Conservation (phyloP, 2,329 filamentous ascomycete genomes). For the Fusarium duplospermum region DNA sequence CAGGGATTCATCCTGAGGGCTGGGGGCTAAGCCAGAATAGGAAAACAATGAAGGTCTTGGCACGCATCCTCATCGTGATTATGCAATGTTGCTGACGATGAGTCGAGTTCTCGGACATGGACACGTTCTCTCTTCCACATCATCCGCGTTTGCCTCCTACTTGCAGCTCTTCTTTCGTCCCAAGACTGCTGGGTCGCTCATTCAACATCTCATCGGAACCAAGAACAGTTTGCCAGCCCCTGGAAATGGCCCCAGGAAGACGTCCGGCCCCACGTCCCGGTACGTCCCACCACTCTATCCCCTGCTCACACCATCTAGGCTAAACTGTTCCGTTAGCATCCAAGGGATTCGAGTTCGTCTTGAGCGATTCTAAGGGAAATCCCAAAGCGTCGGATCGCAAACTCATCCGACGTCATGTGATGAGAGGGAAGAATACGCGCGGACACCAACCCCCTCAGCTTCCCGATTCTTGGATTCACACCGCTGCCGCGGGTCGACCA, state of each 20-base stretch:
- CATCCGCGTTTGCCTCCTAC: not conserved
- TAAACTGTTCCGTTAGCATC: slow-evolving; percentile 5
- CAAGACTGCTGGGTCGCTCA: not conserved
- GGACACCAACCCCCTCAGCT: not conserved
- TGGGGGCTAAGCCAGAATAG: not conserved
- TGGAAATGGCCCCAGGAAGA: not conserved
- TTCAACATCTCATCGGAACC: not conserved
- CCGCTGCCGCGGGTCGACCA: not conserved
- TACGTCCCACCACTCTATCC: not conserved
- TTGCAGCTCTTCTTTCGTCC: not conserved
- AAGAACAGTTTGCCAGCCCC: not conserved
- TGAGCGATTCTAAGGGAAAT: slow-evolving; percentile 38
- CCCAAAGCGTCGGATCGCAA: slow-evolving; percentile 39
- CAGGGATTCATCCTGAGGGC: not conserved
- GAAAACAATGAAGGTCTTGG: slow-evolving; percentile 1
- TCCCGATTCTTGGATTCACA: not conserved
- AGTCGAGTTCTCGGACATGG: not conserved
- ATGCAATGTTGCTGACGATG: not conserved
- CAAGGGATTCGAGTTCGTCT: slow-evolving; percentile 44
- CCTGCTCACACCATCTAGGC: not conserved
- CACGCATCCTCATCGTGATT: not conserved
- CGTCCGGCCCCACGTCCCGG: not conserved
- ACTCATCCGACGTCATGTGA: slow-evolving; percentile 45
- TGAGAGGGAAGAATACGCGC: slow-evolving; percentile 43
- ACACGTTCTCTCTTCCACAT: not conserved